Conservation (phyloP, 2,329 filamentous ascomycete genomes). For the Colletotrichum cordylinicola region DNA sequence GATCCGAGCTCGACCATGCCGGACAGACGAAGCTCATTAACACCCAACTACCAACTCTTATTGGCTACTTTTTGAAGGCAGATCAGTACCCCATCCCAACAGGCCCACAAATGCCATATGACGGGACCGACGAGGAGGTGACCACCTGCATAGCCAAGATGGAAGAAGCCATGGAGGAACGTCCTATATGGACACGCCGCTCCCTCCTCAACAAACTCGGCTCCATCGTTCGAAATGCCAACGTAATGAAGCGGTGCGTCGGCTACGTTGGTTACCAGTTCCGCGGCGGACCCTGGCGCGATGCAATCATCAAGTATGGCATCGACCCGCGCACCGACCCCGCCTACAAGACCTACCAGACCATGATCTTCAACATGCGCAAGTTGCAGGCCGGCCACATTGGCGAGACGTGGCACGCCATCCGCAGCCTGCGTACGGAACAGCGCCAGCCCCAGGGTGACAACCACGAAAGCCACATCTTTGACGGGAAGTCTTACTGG, state of each 20-base stretch:
- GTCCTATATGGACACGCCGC: slow-evolving; percentile 87
- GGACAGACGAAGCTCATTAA: slow-evolving; percentile 61
- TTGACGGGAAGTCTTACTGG: slow-evolving; percentile 78
- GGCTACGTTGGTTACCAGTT: slow-evolving; percentile 93
- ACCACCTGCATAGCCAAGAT: slow-evolving; percentile 70
- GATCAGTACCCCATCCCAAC: slow-evolving; percentile 66
- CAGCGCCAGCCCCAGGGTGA: slow-evolving; percentile 46
- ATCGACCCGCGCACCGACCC: slow-evolving; percentile 83
- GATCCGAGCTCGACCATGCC: slow-evolving; percentile 61
- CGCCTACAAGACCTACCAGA: slow-evolving; percentile 84
- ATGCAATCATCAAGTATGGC: slow-evolving; percentile 85
- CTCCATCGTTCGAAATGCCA: slow-evolving; percentile 55
- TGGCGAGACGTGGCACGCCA: slow-evolving; percentile 54
- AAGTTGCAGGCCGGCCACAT: slow-evolving; percentile 53
- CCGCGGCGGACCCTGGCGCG: slow-evolving; percentile 88
- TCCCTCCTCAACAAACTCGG: slow-evolving; percentile 77
- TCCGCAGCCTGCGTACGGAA: slow-evolving; percentile 41
- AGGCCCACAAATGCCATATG: slow-evolving; percentile 66
- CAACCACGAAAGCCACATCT: slow-evolving; percentile 69
- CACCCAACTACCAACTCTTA: slow-evolving; percentile 63
- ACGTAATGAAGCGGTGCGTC: slow-evolving; percentile 74
- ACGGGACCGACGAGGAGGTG: slow-evolving; percentile 65
- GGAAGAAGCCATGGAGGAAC: slow-evolving; percentile 68
- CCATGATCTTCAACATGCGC: slow-evolving; percentile 81
- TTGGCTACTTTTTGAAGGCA: slow-evolving; percentile 64